These are phyloP conservation scores for Aspergillus thermomutatus DNA, from an alignment of 2,329 filamentous ascomycete species.

Conservation along the genomic window DNA sequence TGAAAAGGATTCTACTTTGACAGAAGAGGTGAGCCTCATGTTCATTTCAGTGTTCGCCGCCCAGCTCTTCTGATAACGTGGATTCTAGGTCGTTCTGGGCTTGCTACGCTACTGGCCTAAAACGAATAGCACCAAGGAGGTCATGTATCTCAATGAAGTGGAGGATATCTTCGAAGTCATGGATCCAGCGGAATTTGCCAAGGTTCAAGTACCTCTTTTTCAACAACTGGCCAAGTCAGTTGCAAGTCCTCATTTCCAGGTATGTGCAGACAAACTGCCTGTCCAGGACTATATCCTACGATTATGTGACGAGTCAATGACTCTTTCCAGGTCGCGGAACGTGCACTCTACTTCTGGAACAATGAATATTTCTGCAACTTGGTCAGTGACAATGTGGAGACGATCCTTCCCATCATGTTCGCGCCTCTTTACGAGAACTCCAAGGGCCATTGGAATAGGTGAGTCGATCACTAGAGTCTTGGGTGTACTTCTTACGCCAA, in stretches of 20 bases:
- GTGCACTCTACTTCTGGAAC: slow-evolving; percentile 99
- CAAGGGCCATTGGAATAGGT: slow-evolving; percentile 99
- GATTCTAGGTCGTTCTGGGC: slow-evolving; percentile 76
- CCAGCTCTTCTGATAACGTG: slow-evolving; percentile 2
- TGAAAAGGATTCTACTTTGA: slow-evolving; percentile 94
- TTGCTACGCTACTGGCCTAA: slow-evolving; percentile 97
- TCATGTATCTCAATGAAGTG: slow-evolving; percentile 99
- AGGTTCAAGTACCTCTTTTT: slow-evolving; percentile 96
- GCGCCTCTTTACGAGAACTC: slow-evolving; percentile 97
- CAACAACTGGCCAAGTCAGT: slow-evolving; percentile 97
- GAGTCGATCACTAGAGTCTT: slow-evolving; percentile 29
- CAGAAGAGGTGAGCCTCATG: slow-evolving; percentile 72
- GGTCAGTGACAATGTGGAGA: slow-evolving; percentile 97
- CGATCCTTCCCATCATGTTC: slow-evolving; percentile 99
- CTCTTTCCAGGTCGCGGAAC: slow-evolving; percentile 70
- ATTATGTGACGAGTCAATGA: not conserved
- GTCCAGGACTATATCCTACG: no score
- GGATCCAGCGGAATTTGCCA: slow-evolving; percentile 97
- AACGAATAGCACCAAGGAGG: slow-evolving; percentile 98
- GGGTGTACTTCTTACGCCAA: not conserved
- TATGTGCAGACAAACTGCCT: slow-evolving; percentile 26
- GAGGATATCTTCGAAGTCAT: slow-evolving; percentile 99
- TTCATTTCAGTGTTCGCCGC: not conserved
- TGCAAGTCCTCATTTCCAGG: slow-evolving; percentile 95
- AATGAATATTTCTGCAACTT: slow-evolving; percentile 99